Evolutionary conservation across 1,284 basidiomycete genomes (phyloP).

Genomic region (Irpex rosettiformis): DNA sequence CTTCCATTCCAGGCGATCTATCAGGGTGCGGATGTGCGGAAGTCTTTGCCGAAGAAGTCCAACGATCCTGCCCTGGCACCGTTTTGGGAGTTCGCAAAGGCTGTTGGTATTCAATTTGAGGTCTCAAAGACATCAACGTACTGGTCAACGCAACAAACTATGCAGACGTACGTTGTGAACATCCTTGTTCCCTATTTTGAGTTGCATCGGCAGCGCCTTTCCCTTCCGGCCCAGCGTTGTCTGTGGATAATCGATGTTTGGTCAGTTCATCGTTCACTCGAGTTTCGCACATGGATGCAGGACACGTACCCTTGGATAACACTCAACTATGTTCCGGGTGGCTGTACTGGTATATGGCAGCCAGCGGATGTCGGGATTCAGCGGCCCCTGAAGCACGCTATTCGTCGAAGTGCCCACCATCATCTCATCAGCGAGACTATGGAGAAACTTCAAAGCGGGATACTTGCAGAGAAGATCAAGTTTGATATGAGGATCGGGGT

Average conservation of each 20-base stretch:
- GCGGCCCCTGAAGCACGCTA: conserved; percentile 21
- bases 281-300: conserved; percentile 31
- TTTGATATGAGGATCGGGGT: not conserved
- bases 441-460: conserved; percentile 11
- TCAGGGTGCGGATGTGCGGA: conserved; percentile 19
- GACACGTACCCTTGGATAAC: conserved; percentile 20
- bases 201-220: conserved; percentile 18
- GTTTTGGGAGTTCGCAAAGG: conserved; percentile 19
- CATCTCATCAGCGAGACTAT: conserved; percentile 20
- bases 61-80: conserved; percentile 7
- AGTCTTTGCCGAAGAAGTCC: conserved; percentile 21
- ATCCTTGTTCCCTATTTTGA: conserved; percentile 31
- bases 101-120: conserved; percentile 27
- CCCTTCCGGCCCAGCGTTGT: conserved; percentile 25
- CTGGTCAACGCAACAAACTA: conserved; percentile 35
- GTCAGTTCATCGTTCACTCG: conserved; percentile 32
- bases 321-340: conserved; percentile 19
- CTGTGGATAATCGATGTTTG: conserved; percentile 33
- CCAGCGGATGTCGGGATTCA: conserved; percentile 27
- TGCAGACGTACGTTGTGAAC: conserved; percentile 30
- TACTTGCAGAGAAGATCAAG: conserved; percentile 9
- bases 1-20: conserved; percentile 32
- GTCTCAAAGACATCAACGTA: conserved; percentile 29
- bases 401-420: conserved; percentile 9
- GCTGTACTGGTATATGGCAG: conserved; percentile 22